Evolutionary conservation across 495 filamentous ascomycete species (phyloP).

Genomic region (Trypethelium eluteriae): DNA sequence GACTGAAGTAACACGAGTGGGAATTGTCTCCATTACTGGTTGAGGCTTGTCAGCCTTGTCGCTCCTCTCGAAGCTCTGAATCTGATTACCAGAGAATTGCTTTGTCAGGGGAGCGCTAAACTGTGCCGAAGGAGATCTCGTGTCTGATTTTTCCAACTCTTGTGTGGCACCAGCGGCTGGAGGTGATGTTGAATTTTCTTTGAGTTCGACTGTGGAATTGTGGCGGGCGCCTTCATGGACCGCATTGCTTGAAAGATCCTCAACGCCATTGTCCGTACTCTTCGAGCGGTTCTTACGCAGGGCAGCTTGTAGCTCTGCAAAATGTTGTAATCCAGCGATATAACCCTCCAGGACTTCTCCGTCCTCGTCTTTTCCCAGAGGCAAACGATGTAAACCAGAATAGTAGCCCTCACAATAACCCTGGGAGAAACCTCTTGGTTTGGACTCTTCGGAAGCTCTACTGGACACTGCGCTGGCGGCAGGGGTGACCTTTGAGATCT

Average conservation of each 20-base stretch:
- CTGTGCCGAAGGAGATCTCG: not conserved
- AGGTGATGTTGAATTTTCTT: not conserved
- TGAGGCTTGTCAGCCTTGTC: slow-evolving; percentile 9
- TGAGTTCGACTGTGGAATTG: not conserved
- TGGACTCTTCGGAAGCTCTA: not conserved
- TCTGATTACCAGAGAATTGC: slow-evolving; percentile 7
- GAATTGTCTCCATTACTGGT: not conserved
- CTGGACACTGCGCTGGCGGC: not conserved
- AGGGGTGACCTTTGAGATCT: not conserved
- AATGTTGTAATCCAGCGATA: slow-evolving; percentile 24
- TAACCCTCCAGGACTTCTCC: slow-evolving; percentile 30
- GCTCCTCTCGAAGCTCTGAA: slow-evolving; percentile 2
- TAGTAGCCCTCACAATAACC: slow-evolving; percentile 31
- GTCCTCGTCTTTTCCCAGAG: slow-evolving; percentile 19
- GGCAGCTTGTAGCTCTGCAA: not conserved
- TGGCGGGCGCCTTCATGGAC: no score
- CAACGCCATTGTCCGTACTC: not conserved
- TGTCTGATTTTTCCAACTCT: not conserved
- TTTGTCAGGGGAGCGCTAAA: slow-evolving; percentile 1
- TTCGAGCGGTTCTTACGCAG: not conserved
- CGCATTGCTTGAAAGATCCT: not conserved
- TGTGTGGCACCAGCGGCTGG: not conserved
- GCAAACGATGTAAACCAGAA: slow-evolving; percentile 27
- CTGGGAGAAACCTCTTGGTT: slow-evolving; percentile 14
- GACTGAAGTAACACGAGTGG: not conserved